phyloP scores from a whole-genome alignment of 2,329 filamentous ascomycete genomes.

The Colletotrichum filicis region DNA sequence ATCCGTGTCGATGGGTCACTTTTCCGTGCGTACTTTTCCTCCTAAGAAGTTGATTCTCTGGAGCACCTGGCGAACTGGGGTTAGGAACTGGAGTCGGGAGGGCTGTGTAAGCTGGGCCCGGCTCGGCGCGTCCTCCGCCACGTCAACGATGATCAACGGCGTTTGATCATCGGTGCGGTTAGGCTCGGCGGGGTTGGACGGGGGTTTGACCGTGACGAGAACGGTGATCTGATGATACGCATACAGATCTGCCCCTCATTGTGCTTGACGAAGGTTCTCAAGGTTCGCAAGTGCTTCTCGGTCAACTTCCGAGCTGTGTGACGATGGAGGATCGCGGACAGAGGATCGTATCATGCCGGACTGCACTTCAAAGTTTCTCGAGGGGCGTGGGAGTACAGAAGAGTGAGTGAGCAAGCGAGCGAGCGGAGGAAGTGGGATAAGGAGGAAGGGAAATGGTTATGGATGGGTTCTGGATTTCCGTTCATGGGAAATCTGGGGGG shows the following conservation, averaged over 20 bases:
- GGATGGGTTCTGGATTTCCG: neutral
- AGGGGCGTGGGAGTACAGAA: neutral
- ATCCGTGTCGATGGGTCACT: neutral
- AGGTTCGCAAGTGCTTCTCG: neutral
- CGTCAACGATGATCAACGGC: neutral
- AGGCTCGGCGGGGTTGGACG: neutral
- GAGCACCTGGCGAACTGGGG: neutral
- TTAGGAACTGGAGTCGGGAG: neutral
- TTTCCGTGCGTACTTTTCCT: neutral
- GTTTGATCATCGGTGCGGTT: neutral
- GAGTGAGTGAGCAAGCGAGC: neutral
- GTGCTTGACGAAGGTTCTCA: neutral
- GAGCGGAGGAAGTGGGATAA: neutral
- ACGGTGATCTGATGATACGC: neutral
- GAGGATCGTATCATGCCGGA: neutral
- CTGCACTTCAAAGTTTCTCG: neutral
- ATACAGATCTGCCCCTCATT: neutral
- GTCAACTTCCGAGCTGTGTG: constrained; percentile 3
- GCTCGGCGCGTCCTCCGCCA: constrained; percentile 1
- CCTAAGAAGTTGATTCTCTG: too few species aligned
- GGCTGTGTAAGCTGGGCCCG: neutral
- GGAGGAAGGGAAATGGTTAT: neutral
- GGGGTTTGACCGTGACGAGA: neutral
- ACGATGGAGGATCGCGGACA: neutral
- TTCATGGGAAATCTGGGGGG: constrained; percentile 17